A percentile compares a stretch with the other conserved stretches of the same genome.
Conservation (phyloP, 495 filamentous ascomycete genomes). For the Neurospora sp. region DNA sequence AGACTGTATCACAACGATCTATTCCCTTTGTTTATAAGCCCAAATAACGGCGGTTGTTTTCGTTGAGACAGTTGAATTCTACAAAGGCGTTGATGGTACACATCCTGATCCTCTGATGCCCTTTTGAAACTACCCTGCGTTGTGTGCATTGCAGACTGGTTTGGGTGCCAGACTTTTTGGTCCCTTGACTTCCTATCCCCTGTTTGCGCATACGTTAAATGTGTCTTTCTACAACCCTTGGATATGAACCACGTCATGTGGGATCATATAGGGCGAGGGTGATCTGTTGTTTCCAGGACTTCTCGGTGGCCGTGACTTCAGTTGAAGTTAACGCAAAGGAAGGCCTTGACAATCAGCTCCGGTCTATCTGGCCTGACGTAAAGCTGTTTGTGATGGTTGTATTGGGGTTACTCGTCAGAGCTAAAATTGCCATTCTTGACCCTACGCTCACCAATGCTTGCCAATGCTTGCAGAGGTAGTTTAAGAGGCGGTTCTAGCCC, state of each 20-base stretch:
- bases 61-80: neutral
- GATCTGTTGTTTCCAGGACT: neutral
- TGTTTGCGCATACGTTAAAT: neutral
- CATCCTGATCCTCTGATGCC: neutral
- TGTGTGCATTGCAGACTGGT: neutral
- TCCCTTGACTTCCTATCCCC: neutral
- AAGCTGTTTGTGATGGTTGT: neutral
- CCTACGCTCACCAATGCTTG: neutral
- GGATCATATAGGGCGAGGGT: neutral
- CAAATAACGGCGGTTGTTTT: neutral
- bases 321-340: neutral
- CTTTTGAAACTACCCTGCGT: neutral
- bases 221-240: neutral
- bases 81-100: neutral
- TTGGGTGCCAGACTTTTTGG: neutral
- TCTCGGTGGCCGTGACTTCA: neutral
- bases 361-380: neutral
- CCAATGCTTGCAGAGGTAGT: neutral
- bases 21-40: conserved; percentile 2
- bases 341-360: neutral
- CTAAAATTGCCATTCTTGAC: neutral
- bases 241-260: neutral
- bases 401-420: neutral
- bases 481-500: neutral
- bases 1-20: conserved; percentile 12